Evolutionary conservation across 192 early-diverging fungal genomes (phyloP), one percentile per base, ranked within the genome.

Genomic region (Ramicandelaber brevisporus): DNA sequence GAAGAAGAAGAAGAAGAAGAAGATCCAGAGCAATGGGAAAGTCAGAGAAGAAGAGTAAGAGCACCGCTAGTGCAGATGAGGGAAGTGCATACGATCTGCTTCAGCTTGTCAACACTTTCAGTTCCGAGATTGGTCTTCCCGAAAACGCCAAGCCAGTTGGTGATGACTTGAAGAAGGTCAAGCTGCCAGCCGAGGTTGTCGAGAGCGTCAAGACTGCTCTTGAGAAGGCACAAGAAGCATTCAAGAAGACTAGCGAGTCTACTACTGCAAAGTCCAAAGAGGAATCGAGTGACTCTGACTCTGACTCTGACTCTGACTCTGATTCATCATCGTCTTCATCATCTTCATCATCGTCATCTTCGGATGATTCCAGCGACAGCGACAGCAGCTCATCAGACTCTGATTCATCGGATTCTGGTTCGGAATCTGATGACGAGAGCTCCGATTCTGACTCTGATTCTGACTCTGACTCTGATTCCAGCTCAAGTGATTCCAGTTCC

Each of bases 401-500:
- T 25, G 11, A 10, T 7, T 2, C 12, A 2, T 31, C 23, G 10
- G 26, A 26, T 21, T 20, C 6, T 30, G 14, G 21, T 10, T 17
- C 11, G 6, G 14, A 17, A 5, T 16, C 8, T 4, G 47, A 43
- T 12, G 46, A 32, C 0, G 33, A 36, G 10, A 30, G 38, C 10
- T 15, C 16, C 9, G 31, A 30, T n/a, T 14, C 13, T 2, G 19
- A 17, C 14, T 27, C 23, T 19, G 25, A 16, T 4, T 20, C 20
- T 9, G 27, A 31, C 12, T 30, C 30, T 4, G 34, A 30, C 17
- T 36, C 29, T n/a, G 27, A 27, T 23, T 24, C 23, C 4, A 33
- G 29, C 19, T 31, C 31, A 11, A 32, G 30, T 14, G 30, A 27
- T n/a, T 41, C 42, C 17, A 26, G 27, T 23, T 27, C 29, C 14